Percentiles rank a stretch among this genome's conserved stretches.
phyloP scores from a whole-genome alignment of 2,329 filamentous ascomycete genomes.

The Triangularia verruculosa region DNA sequence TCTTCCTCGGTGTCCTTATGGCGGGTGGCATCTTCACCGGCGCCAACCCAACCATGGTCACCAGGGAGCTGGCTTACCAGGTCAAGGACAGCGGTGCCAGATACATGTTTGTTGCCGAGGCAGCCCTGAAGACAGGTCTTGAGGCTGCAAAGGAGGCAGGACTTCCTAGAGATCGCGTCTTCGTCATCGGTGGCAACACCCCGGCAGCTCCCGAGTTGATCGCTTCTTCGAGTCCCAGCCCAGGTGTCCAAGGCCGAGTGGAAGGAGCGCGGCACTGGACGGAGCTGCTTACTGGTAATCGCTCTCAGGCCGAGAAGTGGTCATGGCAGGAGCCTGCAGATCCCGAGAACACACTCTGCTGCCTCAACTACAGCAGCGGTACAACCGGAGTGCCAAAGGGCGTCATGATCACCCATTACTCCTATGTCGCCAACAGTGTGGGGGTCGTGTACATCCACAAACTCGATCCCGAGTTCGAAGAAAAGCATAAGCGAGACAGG shows the following conservation, averaged over 20 bases:
- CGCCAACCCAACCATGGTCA: slow-evolving; percentile 47
- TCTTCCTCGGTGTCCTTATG: slow-evolving; percentile 72
- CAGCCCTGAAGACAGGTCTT: slow-evolving; percentile 59
- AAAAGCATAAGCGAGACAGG: slow-evolving; percentile 38
- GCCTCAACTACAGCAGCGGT: slow-evolving; percentile 75
- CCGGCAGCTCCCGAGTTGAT: slow-evolving; percentile 25
- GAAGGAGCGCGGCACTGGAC: slow-evolving; percentile 61
- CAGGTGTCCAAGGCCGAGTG: slow-evolving; percentile 25
- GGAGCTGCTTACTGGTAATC: slow-evolving; percentile 50
- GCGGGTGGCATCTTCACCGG: slow-evolving; percentile 76
- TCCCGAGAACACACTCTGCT: slow-evolving; percentile 54
- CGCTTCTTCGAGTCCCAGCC: slow-evolving; percentile 17
- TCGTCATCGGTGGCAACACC: slow-evolving; percentile 59
- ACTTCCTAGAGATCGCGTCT: slow-evolving; percentile 55
- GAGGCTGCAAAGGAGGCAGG: slow-evolving; percentile 61
- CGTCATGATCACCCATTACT: slow-evolving; percentile 74
- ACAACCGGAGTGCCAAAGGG: slow-evolving; percentile 84
- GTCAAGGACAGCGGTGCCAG: slow-evolving; percentile 66
- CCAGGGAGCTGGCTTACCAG: slow-evolving; percentile 72
- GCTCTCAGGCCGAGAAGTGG: slow-evolving; percentile 53
- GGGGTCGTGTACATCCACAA: slow-evolving; percentile 52
- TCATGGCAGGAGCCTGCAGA: slow-evolving; percentile 58
- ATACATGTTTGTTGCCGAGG: slow-evolving; percentile 63
- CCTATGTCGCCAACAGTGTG: slow-evolving; percentile 68
- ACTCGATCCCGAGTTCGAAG: slow-evolving; percentile 48